Percentiles rank a stretch among this genome's conserved stretches.
phyloP scores from a whole-genome alignment of 2,329 filamentous ascomycete species.

The Aspergillus brunneoviolaceus region DNA sequence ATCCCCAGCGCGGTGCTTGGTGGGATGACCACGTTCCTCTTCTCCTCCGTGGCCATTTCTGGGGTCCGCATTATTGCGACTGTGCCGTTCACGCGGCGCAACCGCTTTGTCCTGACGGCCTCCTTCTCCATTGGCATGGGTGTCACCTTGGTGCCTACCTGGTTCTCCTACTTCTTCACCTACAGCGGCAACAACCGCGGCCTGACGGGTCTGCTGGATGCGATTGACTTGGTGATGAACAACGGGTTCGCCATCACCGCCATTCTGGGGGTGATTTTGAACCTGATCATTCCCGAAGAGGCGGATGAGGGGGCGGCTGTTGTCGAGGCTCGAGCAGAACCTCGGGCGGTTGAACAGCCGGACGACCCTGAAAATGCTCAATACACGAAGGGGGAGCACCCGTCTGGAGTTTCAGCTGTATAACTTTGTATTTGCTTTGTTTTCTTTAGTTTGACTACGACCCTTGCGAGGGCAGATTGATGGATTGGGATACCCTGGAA shows the following conservation, averaged over 20 bases:
- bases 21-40: slow-evolving; percentile 63
- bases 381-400: background rate
- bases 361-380: background rate
- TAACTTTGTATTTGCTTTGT: background rate
- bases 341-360: slow-evolving; percentile 14
- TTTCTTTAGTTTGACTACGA: background rate
- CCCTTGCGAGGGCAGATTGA: background rate
- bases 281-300: slow-evolving; percentile 71
- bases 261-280: slow-evolving; percentile 69
- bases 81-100: slow-evolving; percentile 63
- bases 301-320: slow-evolving; percentile 60
- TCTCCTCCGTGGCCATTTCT: slow-evolving; percentile 63
- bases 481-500: background rate
- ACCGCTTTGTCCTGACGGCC: slow-evolving; percentile 65
- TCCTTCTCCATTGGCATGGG: slow-evolving; percentile 61
- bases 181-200: slow-evolving; percentile 60
- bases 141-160: slow-evolving; percentile 49
- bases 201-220: slow-evolving; percentile 58
- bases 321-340: slow-evolving; percentile 24
- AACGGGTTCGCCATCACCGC: slow-evolving; percentile 65
- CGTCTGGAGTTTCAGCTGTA: background rate
- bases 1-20: slow-evolving; percentile 56
- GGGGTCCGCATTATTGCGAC: slow-evolving; percentile 66
- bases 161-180: slow-evolving; percentile 50
- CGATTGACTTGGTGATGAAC: slow-evolving; percentile 67